A percentile compares a stretch with the other conserved stretches of the same genome.
These are phyloP conservation scores for Penicillium sp. DNA, from an alignment of 2,329 filamentous ascomycete genomes.

Conservation along the genomic window DNA sequence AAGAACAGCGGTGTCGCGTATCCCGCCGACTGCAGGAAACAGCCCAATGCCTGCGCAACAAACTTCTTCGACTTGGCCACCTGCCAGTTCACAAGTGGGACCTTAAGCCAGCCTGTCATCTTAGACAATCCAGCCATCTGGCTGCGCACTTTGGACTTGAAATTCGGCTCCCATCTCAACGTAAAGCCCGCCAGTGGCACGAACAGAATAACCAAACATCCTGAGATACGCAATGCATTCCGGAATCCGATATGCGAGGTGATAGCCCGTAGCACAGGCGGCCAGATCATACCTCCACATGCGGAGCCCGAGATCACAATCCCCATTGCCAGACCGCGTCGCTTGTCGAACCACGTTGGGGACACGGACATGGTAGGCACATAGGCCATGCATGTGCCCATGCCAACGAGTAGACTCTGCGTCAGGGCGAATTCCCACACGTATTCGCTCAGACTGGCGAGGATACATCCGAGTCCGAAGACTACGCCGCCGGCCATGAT, in stretches of 20 bases:
- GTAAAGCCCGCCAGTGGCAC: slow-evolving; percentile 25
- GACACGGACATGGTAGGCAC: slow-evolving; percentile 39
- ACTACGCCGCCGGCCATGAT: slow-evolving; percentile 33
- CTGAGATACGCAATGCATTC: slow-evolving; percentile 35
- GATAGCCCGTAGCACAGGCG: slow-evolving; percentile 32
- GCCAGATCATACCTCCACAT: slow-evolving; percentile 40
- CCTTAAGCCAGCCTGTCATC: slow-evolving; percentile 19
- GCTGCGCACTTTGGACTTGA: slow-evolving; percentile 18
- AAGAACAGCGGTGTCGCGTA: slow-evolving; percentile 42
- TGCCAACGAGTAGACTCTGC: slow-evolving; percentile 39
- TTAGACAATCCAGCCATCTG: slow-evolving; percentile 17
- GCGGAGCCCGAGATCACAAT: slow-evolving; percentile 40
- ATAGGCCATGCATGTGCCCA: slow-evolving; percentile 39
- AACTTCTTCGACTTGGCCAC: slow-evolving; percentile 31
- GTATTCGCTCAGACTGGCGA: slow-evolving; percentile 32
- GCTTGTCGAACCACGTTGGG: slow-evolving; percentile 38
- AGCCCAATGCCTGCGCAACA: slow-evolving; percentile 35
- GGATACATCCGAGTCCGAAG: slow-evolving; percentile 33
- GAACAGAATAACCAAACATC: slow-evolving; percentile 28
- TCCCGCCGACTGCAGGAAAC: slow-evolving; percentile 38
- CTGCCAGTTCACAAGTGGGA: slow-evolving; percentile 33
- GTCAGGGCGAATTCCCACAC: slow-evolving; percentile 35
- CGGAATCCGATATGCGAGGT: slow-evolving; percentile 37
- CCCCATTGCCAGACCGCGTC: slow-evolving; percentile 40
- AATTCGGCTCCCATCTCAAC: slow-evolving; percentile 31